These are phyloP conservation scores for Thelonectria blattea DNA, from an alignment of 2,329 filamentous ascomycete species.

Conservation along the genomic window DNA sequence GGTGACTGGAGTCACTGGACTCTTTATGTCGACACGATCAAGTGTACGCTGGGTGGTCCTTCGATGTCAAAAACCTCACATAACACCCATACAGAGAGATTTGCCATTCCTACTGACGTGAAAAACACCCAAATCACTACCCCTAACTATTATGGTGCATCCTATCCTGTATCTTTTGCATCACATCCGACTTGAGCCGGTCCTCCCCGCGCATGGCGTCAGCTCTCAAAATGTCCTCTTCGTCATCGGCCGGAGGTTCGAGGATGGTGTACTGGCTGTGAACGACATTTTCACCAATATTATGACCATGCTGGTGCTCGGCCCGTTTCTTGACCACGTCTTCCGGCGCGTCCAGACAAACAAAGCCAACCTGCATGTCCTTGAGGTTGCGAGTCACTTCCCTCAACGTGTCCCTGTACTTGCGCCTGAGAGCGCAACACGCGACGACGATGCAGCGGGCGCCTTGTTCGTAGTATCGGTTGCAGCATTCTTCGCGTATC, in stretches of 20 bases:
- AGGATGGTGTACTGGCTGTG: background rate
- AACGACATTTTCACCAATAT: background rate
- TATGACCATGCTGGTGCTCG: background rate
- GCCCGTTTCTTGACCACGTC: background rate
- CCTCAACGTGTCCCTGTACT: background rate
- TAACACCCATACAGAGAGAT: too few species aligned
- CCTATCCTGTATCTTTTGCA: background rate
- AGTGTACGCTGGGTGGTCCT: too few species aligned
- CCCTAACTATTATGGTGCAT: background rate
- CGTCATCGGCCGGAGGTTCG: background rate
- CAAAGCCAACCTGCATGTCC: background rate
- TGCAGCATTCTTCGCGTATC: background rate
- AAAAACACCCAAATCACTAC: too few species aligned
- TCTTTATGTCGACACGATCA: background rate
- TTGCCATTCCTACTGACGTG: too few species aligned
- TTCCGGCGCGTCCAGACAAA: background rate
- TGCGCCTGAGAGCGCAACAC: background rate
- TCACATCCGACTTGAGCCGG: background rate
- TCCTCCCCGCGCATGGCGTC: background rate
- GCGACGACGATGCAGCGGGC: background rate
- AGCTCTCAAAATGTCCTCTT: background rate
- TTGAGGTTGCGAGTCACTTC: background rate
- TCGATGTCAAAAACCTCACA: too few species aligned
- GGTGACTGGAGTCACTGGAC: constrained; percentile 19
- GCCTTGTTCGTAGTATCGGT: background rate